Evolutionary conservation across 1,284 basidiomycete genomes (phyloP), one percentile per base, ranked within the genome.

Genomic region (Heterobasidion occidentale): DNA sequence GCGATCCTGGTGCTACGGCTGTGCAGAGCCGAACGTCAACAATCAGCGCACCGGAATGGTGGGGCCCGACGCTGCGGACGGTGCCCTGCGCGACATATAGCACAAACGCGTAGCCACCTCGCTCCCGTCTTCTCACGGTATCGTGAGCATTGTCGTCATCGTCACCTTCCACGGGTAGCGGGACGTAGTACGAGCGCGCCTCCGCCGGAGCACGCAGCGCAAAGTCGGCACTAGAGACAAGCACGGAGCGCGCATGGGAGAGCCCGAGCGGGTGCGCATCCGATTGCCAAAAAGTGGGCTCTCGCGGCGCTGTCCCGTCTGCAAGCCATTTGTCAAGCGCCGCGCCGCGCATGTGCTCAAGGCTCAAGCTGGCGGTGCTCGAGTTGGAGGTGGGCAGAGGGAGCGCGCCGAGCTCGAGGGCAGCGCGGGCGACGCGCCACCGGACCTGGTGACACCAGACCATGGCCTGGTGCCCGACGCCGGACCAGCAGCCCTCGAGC

Each of bases 391-490:
- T 6, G 5, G 27, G 27, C 20, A 27, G 12, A 27, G 7, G 67
- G 64, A 1, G 58, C 4, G 65, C 68, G 2, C 80, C 81, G 51
- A 93, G 76, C 60, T 92, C 86, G 6, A 98, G 72, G 9, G 88
- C 80, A 7, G 84, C 83, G 48, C 89, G 77, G 2, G 95, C 96
- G 14, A 98, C 76, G 38, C 86, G 81, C 84, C 88, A 91, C 35
- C 97, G 85, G 15, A 98, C 86, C 71, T 99, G 97, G 70, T 98
- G 92, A 68, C 97, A 99, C 97, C 97, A 99, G 11, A 98, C 92
- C 82, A 98, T 96, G 56, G 93, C 94, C 52, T 88, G 84, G 70
- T 99, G 97, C 44, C 96, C 96, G 3, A 98, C 91, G 1, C 93
- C 91, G 0, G 94, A 94, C 93, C 95, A 98, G 1, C 88, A 84